Conservation (phyloP, 2,329 filamentous ascomycete genomes). For the Zymoseptoria pseudotritici region DNA sequence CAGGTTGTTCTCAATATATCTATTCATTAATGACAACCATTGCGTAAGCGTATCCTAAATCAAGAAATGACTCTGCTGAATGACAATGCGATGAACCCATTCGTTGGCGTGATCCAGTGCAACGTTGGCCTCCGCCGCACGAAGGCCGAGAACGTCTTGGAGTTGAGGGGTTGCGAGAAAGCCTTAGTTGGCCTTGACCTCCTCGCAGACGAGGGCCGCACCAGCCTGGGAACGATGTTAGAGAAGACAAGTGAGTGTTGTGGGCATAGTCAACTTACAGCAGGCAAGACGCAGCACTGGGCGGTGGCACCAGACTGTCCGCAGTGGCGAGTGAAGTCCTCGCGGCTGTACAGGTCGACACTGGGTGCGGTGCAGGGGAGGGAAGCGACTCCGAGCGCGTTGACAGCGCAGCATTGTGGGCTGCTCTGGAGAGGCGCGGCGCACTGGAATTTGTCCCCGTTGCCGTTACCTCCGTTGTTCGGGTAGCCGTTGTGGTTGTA, state of each 20-base stretch:
- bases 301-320: too few species aligned
- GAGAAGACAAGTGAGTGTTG: too few species aligned
- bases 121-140: background rate
- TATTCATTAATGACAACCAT: background rate
- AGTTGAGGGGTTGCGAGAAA: background rate
- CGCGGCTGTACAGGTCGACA: too few species aligned
- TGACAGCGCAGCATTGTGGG: slow-evolving; percentile 2
- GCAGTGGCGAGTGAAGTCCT: too few species aligned
- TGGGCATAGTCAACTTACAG: background rate
- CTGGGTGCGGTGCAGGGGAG: too few species aligned
- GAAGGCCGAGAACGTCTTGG: background rate
- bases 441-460: background rate
- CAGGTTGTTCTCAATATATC: background rate
- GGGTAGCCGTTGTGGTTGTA: background rate
- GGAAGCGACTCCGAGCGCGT: background rate
- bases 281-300: background rate
- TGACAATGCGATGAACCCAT: background rate
- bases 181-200: background rate
- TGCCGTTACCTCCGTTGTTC: background rate
- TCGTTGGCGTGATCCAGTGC: background rate
- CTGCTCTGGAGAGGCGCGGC: background rate
- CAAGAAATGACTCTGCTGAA: background rate
- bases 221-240: too few species aligned
- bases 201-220: too few species aligned
- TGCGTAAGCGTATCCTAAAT: background rate